Evolutionary conservation across 2,329 filamentous ascomycete genomes (phyloP), one percentile per base, ranked within the genome.

Genomic region (Aspergillus versicolor): DNA sequence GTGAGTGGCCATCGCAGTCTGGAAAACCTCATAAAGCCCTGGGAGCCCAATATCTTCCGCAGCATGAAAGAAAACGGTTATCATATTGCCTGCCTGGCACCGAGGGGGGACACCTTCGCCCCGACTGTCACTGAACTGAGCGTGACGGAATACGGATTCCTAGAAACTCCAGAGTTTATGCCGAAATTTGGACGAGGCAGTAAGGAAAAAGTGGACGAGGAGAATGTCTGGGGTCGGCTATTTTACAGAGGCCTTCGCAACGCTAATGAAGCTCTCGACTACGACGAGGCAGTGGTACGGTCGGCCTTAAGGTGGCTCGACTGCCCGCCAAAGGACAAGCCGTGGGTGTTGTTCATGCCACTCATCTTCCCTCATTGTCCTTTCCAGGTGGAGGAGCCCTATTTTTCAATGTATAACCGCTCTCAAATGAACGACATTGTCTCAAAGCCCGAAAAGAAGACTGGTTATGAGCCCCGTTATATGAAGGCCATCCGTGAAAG

Each of bases 301-400:
- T 74, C 71, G 1, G 78, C 77, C 0, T 44, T 79, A 37, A 71
- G 17, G 21, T 81, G 77, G 77, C 65, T 81, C 0, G 73, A 78
- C 17, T 72, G 69, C 17, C 77, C 77, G 0, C 78, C 79, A 0
- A 54, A 53, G 0, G 40, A 46, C 38, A 51, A 51, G 48, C 48
- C 48, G 19, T 51, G 19, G 44, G 46, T 51, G 3, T 34, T 54
- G 13, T 50, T 54, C 40, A 50, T 54, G 56, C 32, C 32, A 17
- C 38, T 58, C 71, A 76, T 48, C 79, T 80, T 58, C 76, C 79
- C 0, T 75, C 81, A 51, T 59, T 78, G 74, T n/a, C 78, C 77
- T 0, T 81, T 81, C 37, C 69, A 75, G 21, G 77, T 80, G 1
- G 79, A 81, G 55, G 77, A 80, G 63, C 78, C 78, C 0, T 80